Evolutionary conservation across 2,329 filamentous ascomycete genomes (phyloP).

Genomic region (Helotiales sp.): DNA sequence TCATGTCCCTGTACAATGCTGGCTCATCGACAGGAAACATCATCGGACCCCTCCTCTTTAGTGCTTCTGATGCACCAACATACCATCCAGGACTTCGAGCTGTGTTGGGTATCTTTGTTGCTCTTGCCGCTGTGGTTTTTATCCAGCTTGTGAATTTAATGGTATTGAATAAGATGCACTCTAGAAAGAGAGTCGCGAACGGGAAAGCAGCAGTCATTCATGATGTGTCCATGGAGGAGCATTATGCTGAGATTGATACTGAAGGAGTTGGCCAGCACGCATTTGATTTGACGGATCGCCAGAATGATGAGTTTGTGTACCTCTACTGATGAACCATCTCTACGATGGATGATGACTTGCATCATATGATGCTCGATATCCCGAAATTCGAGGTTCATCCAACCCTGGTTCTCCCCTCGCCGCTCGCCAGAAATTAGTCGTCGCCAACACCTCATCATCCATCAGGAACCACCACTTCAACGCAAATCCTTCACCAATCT

Average conservation of each 20-base stretch:
- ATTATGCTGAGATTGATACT: slow-evolving; percentile 43
- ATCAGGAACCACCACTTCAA: slow-evolving; percentile 34
- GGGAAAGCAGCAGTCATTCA: slow-evolving; percentile 61
- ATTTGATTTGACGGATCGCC: slow-evolving; percentile 62
- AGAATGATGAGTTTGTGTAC: slow-evolving; percentile 70
- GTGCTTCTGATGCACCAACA: slow-evolving; percentile 53
- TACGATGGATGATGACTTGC: background rate
- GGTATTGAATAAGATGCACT: slow-evolving; percentile 57
- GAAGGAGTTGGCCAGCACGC: slow-evolving; percentile 48
- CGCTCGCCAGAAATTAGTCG: slow-evolving; percentile 34
- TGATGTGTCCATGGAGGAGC: slow-evolving; percentile 60
- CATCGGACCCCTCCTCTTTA: slow-evolving; percentile 64
- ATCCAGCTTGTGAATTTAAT: slow-evolving; percentile 56
- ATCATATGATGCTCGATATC: background rate
- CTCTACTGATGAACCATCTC: slow-evolving; percentile 46
- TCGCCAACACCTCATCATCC: slow-evolving; percentile 26
- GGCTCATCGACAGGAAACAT: slow-evolving; percentile 65
- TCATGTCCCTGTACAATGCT: slow-evolving; percentile 65
- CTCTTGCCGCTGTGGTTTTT: slow-evolving; percentile 51
- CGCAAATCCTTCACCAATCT: slow-evolving; percentile 30
- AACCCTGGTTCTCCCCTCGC: slow-evolving; percentile 27
- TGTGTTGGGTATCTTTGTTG: slow-evolving; percentile 55
- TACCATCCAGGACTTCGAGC: slow-evolving; percentile 59
- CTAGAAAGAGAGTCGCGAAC: slow-evolving; percentile 52
- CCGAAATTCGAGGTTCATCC: background rate